A percentile compares a stretch with the other conserved stretches of the same genome.
Evolutionary conservation across 805 yeast genomes (phyloP).

Genomic region (Phaffomyces thermotolerans): DNA sequence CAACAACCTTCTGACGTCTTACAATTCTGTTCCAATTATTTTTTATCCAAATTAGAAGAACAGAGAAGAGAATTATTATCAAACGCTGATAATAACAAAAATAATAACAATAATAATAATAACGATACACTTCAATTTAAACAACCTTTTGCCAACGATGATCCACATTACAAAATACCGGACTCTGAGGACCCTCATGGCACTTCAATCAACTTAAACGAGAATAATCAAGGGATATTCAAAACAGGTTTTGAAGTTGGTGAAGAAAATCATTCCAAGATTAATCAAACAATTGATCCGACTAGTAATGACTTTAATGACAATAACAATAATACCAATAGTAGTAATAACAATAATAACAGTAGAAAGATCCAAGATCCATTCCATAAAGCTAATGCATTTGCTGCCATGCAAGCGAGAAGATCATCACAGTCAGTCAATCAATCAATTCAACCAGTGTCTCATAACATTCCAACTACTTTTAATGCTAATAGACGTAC

Average conservation of each 20-base stretch:
- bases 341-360: neutral
- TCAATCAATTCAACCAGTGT: constrained; percentile 9
- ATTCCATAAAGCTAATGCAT: constrained; percentile 6
- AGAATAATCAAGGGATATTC: constrained; percentile 11
- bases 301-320: neutral
- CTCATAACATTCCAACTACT: constrained; percentile 41
- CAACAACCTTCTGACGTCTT: constrained; percentile 60
- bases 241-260: constrained; percentile 22
- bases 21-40: constrained; percentile 72
- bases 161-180: constrained; percentile 46
- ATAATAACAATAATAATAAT: neutral
- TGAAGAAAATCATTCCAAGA: constrained; percentile 11
- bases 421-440: constrained; percentile 13
- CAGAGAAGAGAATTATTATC: constrained; percentile 48
- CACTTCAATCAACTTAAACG: constrained; percentile 10
- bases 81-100: constrained; percentile 28
- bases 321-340: neutral
- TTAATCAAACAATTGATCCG: constrained; percentile 19
- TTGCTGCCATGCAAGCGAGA: constrained; percentile 9
- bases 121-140: constrained; percentile 13
- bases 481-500: constrained; percentile 82
- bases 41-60: constrained; percentile 51
- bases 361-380: neutral
- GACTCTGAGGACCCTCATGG: constrained; percentile 20
- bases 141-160: constrained; percentile 53